phyloP scores from a whole-genome alignment of 2,329 filamentous ascomycete species.

The Lachnellula subtilissima region DNA sequence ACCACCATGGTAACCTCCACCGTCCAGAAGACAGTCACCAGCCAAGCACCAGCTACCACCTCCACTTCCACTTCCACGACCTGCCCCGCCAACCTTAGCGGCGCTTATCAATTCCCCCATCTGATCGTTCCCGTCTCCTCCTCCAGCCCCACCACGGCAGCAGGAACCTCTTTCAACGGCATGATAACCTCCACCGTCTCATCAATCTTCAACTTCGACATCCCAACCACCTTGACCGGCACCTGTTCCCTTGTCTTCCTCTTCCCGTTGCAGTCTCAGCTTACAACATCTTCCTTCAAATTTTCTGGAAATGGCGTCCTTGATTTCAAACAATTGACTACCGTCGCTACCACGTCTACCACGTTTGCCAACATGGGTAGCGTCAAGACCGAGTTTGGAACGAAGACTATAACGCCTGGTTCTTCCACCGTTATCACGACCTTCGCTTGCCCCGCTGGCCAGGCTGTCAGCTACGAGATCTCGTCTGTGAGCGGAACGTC shows the following conservation, averaged over 20 bases:
- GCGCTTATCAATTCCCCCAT: slow-evolving; percentile 52
- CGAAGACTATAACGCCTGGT: slow-evolving; percentile 44
- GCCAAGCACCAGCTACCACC: neutral
- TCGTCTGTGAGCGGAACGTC: slow-evolving; percentile 44
- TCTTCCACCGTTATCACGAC: slow-evolving; percentile 48
- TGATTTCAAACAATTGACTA: slow-evolving; percentile 45
- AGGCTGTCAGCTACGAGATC: slow-evolving; percentile 49
- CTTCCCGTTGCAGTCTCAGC: slow-evolving; percentile 51
- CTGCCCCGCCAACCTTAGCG: slow-evolving; percentile 38
- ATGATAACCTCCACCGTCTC: slow-evolving; percentile 48
- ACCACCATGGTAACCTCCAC: neutral
- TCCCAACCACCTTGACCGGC: slow-evolving; percentile 54
- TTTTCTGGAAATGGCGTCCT: slow-evolving; percentile 50
- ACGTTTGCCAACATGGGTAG: slow-evolving; percentile 49
- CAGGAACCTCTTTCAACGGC: slow-evolving; percentile 52
- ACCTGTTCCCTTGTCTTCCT: slow-evolving; percentile 62
- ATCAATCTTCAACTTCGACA: slow-evolving; percentile 66
- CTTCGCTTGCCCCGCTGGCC: slow-evolving; percentile 49
- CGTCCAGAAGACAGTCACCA: neutral
- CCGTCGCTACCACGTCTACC: slow-evolving; percentile 42
- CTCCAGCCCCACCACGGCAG: slow-evolving; percentile 44
- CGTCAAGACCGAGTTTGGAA: slow-evolving; percentile 39
- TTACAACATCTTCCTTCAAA: slow-evolving; percentile 53
- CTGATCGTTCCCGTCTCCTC: slow-evolving; percentile 58
- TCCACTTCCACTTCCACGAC: neutral